Evolutionary conservation across 805 yeast genomes (phyloP).

Genomic region (Ogataea zsoltii): DNA sequence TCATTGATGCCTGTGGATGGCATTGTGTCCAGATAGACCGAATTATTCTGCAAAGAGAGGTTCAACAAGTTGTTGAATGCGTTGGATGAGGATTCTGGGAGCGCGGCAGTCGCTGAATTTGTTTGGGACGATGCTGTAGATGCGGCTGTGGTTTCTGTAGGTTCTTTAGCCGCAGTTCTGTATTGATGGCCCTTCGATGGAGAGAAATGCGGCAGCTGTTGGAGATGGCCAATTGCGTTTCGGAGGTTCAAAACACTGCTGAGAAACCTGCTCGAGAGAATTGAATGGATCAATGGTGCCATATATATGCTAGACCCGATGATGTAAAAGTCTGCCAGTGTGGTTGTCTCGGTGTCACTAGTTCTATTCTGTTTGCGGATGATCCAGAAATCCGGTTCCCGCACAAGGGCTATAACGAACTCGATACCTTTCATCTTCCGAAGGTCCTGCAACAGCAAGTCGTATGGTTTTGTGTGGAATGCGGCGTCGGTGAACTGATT

Average conservation of each 20-base stretch:
- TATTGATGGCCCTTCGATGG: slow-evolving; percentile 64
- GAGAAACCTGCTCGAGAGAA: slow-evolving; percentile 69
- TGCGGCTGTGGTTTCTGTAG: neutral
- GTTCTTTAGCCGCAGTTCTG: slow-evolving; percentile 12
- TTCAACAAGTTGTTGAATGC: slow-evolving; percentile 32
- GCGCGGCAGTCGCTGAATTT: slow-evolving; percentile 4
- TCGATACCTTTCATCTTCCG: slow-evolving; percentile 83
- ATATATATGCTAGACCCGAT: slow-evolving; percentile 91
- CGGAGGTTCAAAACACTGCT: slow-evolving; percentile 47
- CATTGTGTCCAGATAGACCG: slow-evolving; percentile 27
- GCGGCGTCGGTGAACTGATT: slow-evolving; percentile 68
- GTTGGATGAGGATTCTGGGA: slow-evolving; percentile 27
- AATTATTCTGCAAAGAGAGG: slow-evolving; percentile 29
- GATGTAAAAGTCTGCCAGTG: slow-evolving; percentile 78
- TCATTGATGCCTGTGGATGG: slow-evolving; percentile 24
- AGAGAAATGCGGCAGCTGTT: slow-evolving; percentile 52
- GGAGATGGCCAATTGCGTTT: slow-evolving; percentile 48
- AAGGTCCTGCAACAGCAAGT: slow-evolving; percentile 48
- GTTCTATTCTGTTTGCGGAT: slow-evolving; percentile 76
- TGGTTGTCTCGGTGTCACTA: slow-evolving; percentile 49
- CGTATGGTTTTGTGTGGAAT: slow-evolving; percentile 35
- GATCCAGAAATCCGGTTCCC: slow-evolving; percentile 94
- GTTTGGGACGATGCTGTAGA: slow-evolving; percentile 1
- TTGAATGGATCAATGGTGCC: slow-evolving; percentile 76
- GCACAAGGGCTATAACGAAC: slow-evolving; percentile 67